Evolutionary conservation across 2,329 filamentous ascomycete genomes (phyloP).

Genomic region (Neonectria ditissima): DNA sequence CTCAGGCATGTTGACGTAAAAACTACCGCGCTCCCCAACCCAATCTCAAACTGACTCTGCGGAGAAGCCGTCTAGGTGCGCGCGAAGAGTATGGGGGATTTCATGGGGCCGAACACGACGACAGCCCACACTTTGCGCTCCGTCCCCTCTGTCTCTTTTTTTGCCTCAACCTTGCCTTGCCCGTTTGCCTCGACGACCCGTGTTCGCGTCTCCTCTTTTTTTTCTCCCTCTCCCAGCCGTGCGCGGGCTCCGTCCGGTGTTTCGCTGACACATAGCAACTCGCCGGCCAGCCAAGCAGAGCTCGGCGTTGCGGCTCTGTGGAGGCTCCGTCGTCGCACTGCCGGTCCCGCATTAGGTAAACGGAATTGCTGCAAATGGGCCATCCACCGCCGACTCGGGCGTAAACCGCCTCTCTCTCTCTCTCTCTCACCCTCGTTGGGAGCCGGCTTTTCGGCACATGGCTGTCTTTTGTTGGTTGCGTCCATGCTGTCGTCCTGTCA

Average conservation of each 20-base stretch:
- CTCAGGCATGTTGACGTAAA: slow-evolving; percentile 30
- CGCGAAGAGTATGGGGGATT: background rate
- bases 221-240: slow-evolving; percentile 5
- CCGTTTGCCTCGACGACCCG: too few species aligned
- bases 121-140: too few species aligned
- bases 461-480: background rate
- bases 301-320: slow-evolving; percentile 15
- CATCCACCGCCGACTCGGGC: too few species aligned
- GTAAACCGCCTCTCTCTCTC: too few species aligned
- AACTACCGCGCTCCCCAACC: slow-evolving; percentile 25
- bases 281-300: slow-evolving; percentile 25
- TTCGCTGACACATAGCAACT: slow-evolving; percentile 28
- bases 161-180: slow-evolving; percentile 2
- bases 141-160: slow-evolving; percentile 5
- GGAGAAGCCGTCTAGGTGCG: slow-evolving; percentile 5
- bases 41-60: slow-evolving; percentile 24
- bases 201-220: background rate
- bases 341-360: slow-evolving; percentile 29
- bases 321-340: slow-evolving; percentile 25
- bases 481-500: background rate
- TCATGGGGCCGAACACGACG: background rate
- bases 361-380: slow-evolving; percentile 1
- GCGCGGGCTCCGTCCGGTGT: slow-evolving; percentile 19
- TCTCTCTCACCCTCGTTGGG: too few species aligned
- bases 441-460: slow-evolving; percentile 19